Percentiles rank a stretch among this genome's conserved stretches.
These are phyloP conservation scores for Rhinocladiella mackenziei DNA, from an alignment of 2,329 filamentous ascomycete genomes.

Conservation along the genomic window DNA sequence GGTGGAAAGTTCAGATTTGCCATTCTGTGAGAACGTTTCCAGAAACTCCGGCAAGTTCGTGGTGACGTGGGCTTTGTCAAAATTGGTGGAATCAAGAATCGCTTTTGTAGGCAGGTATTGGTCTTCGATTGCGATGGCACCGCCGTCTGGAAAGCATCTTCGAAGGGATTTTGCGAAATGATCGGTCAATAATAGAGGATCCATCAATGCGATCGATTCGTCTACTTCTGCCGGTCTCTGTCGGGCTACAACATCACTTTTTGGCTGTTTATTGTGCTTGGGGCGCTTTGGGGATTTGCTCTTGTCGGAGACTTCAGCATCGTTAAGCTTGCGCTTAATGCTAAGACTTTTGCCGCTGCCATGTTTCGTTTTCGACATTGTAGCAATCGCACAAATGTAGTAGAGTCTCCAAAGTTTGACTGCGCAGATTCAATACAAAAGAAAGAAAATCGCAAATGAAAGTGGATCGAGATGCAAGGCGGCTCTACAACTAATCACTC, in stretches of 20 bases:
- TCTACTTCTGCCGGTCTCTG: slow-evolving; percentile 46
- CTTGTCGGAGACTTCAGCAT: slow-evolving; percentile 5
- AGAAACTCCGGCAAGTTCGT: slow-evolving; percentile 76
- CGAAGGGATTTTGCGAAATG: slow-evolving; percentile 75
- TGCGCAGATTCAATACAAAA: no score
- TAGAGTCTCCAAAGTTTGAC: no score
- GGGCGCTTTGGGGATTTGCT: slow-evolving; percentile 9
- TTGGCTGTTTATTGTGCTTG: not conserved
- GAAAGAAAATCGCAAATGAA: no score
- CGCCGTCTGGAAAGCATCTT: slow-evolving; percentile 68
- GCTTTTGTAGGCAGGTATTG: slow-evolving; percentile 72
- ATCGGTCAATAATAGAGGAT: slow-evolving; percentile 76
- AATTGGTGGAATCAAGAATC: slow-evolving; percentile 76
- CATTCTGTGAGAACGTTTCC: slow-evolving; percentile 55
- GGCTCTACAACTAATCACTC: no score
- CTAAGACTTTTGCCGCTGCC: slow-evolving; percentile 1
- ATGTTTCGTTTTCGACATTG: slow-evolving; percentile 13
- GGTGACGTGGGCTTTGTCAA: slow-evolving; percentile 61
- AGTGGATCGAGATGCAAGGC: no score
- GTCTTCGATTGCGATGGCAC: slow-evolving; percentile 78
- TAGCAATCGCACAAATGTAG: not conserved
- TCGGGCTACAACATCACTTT: slow-evolving; percentile 2
- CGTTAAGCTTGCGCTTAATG: slow-evolving; percentile 13
- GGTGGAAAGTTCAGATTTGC: slow-evolving; percentile 58
- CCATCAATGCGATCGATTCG: slow-evolving; percentile 74